Base-by-base conservation (phyloP, 23 red algal genomes). In the Gracilaria gracilis region DNA sequence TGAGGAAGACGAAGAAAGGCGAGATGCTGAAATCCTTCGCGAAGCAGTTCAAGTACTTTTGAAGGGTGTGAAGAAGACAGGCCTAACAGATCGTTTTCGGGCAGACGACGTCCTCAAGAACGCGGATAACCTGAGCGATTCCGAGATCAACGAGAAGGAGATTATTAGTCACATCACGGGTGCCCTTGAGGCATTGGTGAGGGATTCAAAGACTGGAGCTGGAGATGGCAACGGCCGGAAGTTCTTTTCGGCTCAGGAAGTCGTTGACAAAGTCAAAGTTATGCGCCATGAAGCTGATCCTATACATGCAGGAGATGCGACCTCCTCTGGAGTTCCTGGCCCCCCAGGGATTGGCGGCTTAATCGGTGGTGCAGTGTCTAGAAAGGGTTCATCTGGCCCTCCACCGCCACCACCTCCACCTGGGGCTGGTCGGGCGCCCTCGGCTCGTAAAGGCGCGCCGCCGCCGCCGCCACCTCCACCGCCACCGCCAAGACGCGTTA, bases 231-330 rank as follows among this genome's bases (percentile, higher is more conserved):
- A 24, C 53, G 79, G 80, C 24, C 79, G 80, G 14, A 92, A 84
- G 65, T 83, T 92, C 50, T 70, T 92, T 46, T 84, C 80, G 19
- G n/a, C 59, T 61, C 79, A 92, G 24, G 79, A 84, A 64, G 50
- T 92, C 2, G 89, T 92, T n/a, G 89, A 92, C 66, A 92, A 61
- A 84, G 89, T 92, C 15, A 71, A 75, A n/a, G 89, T 80, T 49
- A 90, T 80, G 73, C 87, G 87, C 28, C 53, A 78, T 89, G 69
- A 89, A 38, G 49, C 69, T 20, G 85, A 90, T 39, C 76, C 87
- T 34, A 79, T 75, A 66, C 75, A 57, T 32, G 25, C 54, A 14
- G 24, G 47, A 11, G 71, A 65, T 3, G 32, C 61, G 29, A 23
- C 1, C 28, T 57, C 87, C 57, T 35, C 87, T 21, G 74, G 44